These are phyloP conservation scores for Citrullus amarus DNA, from an alignment of 306 rosid species.

Conservation along the genomic window DNA sequence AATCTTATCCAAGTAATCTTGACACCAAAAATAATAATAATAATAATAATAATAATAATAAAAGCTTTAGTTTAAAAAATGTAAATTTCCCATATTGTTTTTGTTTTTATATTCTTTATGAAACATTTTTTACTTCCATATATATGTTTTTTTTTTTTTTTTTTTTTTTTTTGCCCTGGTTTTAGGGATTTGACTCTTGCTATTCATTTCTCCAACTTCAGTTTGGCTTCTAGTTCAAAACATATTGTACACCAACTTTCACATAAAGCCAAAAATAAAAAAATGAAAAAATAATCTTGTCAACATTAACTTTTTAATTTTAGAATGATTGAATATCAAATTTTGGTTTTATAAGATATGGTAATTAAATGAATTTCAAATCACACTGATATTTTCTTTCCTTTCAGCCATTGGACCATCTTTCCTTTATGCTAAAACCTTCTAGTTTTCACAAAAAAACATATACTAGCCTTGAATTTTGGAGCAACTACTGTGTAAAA, in stretches of 20 bases:
- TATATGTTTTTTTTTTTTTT: neutral
- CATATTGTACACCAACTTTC: neutral
- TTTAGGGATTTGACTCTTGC: neutral
- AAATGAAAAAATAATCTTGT: neutral
- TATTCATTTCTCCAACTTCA: neutral
- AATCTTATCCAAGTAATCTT: too few species aligned
- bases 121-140: neutral
- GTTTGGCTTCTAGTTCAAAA: neutral
- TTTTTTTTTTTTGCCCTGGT: neutral
- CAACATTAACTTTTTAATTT: neutral
- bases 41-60: too few species aligned
- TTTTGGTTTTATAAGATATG: neutral
- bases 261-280: neutral
- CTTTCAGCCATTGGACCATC: neutral
- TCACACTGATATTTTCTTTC: neutral
- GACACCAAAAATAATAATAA: too few species aligned
- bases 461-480: slow-evolving; percentile 9
- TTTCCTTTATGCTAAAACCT: slow-evolving; percentile 6
- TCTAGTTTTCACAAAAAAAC: slow-evolving; percentile 22
- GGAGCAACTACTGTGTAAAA: slow-evolving; percentile 4
- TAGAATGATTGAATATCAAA: neutral
- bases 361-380: neutral
- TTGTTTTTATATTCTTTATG: neutral
- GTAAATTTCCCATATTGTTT: neutral
- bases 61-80: too few species aligned